phyloP scores from a whole-genome alignment of 495 filamentous ascomycete species.

The Neurospora sp. region DNA sequence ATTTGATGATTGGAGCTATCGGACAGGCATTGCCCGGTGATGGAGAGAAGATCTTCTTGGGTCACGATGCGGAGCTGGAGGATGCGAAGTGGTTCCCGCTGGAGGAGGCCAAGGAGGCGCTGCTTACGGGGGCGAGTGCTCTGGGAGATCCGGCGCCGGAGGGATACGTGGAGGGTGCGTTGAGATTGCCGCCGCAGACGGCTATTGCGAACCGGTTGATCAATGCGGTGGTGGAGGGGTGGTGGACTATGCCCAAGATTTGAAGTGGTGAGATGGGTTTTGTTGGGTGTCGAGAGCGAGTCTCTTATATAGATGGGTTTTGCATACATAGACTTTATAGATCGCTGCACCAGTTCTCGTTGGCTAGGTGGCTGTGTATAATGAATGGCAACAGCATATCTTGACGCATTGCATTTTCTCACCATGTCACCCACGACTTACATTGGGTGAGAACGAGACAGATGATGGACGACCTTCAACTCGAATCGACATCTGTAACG shows the following conservation, averaged over 20 bases:
- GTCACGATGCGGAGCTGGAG: constrained; percentile 84
- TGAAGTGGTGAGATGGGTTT: constrained; percentile 3
- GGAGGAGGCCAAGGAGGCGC: constrained; percentile 56
- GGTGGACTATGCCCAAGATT: constrained; percentile 30
- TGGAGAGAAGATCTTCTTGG: constrained; percentile 70
- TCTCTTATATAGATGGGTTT: neutral
- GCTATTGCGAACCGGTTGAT: constrained; percentile 73
- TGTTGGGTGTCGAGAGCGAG: neutral
- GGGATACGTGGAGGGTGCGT: constrained; percentile 60
- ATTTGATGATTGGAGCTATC: constrained; percentile 90
- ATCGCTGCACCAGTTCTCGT: neutral
- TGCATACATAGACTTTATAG: neutral
- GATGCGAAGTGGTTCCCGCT: constrained; percentile 78
- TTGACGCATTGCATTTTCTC: neutral
- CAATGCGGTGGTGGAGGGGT: constrained; percentile 34
- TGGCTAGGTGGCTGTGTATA: neutral
- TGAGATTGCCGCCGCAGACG: constrained; percentile 64
- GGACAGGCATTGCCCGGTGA: constrained; percentile 69
- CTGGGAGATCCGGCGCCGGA: constrained; percentile 51
- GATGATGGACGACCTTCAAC: neutral
- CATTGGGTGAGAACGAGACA: neutral
- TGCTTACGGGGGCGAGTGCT: constrained; percentile 50
- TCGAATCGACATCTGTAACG: neutral
- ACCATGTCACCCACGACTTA: neutral
- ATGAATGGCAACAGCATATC: neutral